phyloP scores from a whole-genome alignment of 2,329 filamentous ascomycete species.

The Mycosphaerelloides madeirae region DNA sequence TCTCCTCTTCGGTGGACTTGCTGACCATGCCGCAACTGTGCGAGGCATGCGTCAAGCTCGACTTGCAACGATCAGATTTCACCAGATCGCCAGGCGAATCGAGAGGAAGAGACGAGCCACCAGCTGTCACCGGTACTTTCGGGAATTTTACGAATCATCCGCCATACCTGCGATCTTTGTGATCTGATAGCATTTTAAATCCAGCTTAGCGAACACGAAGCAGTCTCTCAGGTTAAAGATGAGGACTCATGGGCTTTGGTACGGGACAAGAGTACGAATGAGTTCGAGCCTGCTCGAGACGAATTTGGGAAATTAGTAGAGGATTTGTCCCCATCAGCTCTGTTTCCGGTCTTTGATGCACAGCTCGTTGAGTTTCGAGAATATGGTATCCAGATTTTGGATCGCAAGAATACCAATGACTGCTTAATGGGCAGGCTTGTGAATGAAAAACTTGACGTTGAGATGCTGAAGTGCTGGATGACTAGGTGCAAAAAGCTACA shows the following conservation, averaged over 20 bases:
- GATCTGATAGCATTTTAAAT: not conserved
- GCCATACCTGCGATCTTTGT: not conserved
- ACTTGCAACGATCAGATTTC: constrained; percentile 3
- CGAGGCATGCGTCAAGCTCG: not conserved
- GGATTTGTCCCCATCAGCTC: not conserved
- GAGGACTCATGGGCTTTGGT: too few species aligned
- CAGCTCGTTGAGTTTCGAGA: not conserved
- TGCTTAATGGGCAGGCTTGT: not conserved
- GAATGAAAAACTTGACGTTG: not conserved
- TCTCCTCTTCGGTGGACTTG: too few species aligned
- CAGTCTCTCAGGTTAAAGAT: not conserved
- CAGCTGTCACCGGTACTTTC: not conserved
- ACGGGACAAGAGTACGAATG: not conserved
- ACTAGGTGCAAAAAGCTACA: not conserved
- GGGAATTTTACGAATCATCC: not conserved
- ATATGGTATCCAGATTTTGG: constrained; percentile 1
- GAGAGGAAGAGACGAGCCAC: not conserved
- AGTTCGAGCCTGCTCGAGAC: not conserved
- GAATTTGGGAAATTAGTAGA: not conserved
- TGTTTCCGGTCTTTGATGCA: too few species aligned
- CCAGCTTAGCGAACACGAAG: not conserved
- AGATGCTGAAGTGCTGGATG: not conserved
- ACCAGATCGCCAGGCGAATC: not conserved
- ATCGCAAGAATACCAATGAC: not conserved
- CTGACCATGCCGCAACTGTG: constrained; percentile 1